Conservation (phyloP, 371 early-diverging fungal species). For the Mucor indicus region DNA sequence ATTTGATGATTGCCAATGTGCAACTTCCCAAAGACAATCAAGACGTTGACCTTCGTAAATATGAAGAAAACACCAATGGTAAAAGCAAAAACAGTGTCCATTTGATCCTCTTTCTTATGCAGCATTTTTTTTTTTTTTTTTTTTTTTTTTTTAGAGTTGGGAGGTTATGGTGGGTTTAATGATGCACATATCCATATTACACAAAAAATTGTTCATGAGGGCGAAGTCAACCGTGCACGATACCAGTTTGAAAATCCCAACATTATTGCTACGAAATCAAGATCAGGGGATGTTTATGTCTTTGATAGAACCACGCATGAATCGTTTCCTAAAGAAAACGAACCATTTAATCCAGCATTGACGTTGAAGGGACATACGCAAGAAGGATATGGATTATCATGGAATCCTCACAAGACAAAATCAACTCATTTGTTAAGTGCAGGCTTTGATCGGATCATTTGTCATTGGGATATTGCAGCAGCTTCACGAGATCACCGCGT, state of each 20-base stretch:
- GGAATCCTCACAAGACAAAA: constrained; percentile 61
- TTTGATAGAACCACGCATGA: constrained; percentile 97
- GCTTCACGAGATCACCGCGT: constrained; percentile 61
- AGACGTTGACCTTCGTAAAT: constrained; percentile 65
- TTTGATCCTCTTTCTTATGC: neutral
- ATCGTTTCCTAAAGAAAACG: constrained; percentile 68
- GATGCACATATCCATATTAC: constrained; percentile 79
- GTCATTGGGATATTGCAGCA: constrained; percentile 60
- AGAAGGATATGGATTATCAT: constrained; percentile 90
- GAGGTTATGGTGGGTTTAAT: constrained; percentile 77
- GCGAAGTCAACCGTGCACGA: constrained; percentile 94
- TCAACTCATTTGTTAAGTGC: constrained; percentile 80
- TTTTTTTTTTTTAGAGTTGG: constrained; percentile 57
- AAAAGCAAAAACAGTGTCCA: neutral
- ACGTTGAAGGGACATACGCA: constrained; percentile 86
- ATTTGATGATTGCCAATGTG: constrained; percentile 90
- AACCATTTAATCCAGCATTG: constrained; percentile 82
- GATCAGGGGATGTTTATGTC: constrained; percentile 87
- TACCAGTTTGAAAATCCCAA: constrained; percentile 95
- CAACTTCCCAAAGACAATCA: constrained; percentile 83
- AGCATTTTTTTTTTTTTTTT: neutral
- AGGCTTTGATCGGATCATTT: constrained; percentile 80
- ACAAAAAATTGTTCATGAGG: constrained; percentile 92
- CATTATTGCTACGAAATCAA: constrained; percentile 94
- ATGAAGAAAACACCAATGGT: constrained; percentile 55